These are phyloP conservation scores for Rhododendron molle DNA, from an alignment of 148 eudicot species.

Conservation along the genomic window DNA sequence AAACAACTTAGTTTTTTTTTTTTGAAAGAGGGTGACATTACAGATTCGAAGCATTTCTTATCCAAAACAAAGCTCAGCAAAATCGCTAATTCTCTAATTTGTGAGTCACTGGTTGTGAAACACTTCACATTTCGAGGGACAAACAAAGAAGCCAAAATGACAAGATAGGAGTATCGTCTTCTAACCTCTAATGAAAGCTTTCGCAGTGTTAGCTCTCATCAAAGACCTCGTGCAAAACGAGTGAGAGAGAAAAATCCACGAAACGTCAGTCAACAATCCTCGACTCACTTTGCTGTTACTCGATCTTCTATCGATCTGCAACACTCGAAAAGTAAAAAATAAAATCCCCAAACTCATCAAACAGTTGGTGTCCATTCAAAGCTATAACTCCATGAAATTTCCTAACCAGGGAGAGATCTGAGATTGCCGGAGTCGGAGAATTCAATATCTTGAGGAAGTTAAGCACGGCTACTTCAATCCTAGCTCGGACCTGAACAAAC, in stretches of 20 bases:
- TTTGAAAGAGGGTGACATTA: neutral
- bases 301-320: slow-evolving; percentile 50
- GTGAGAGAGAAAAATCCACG: slow-evolving; percentile 74
- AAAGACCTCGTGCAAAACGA: slow-evolving; percentile 64
- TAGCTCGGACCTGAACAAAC: slow-evolving; percentile 60
- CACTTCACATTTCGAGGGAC: neutral
- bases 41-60: neutral
- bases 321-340: neutral
- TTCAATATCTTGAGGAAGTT: slow-evolving; percentile 61
- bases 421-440: slow-evolving; percentile 61
- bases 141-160: slow-evolving; percentile 3
- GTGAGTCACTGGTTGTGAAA: neutral
- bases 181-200: slow-evolving; percentile 78
- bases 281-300: slow-evolving; percentile 57
- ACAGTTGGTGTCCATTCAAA: neutral
- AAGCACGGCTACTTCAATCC: slow-evolving; percentile 87
- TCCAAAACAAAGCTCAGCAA: neutral
- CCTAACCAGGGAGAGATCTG: slow-evolving; percentile 75
- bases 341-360: neutral
- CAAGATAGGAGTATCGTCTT: neutral
- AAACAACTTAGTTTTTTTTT: too few relatives aligned
- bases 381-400: neutral
- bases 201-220: slow-evolving; percentile 65
- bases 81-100: neutral
- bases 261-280: slow-evolving; percentile 57